phyloP scores from a whole-genome alignment of 768 basidiomycete species.

The Pleurotus tuber-regium region DNA sequence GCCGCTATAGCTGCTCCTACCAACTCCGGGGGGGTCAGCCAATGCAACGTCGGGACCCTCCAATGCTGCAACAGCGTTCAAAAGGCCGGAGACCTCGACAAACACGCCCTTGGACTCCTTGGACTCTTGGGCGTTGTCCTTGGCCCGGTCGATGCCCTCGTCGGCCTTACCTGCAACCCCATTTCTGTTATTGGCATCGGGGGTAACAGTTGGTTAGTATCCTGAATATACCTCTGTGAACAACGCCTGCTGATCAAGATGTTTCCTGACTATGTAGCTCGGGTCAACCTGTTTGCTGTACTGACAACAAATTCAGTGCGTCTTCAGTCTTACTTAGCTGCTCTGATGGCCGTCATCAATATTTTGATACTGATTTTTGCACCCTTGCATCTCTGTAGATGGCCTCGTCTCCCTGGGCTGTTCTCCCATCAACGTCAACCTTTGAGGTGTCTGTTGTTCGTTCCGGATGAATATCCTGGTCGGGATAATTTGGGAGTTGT shows the following conservation, averaged over 20 bases:
- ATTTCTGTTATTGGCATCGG: constrained; percentile 18
- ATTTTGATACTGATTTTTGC: background rate
- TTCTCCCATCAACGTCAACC: constrained; percentile 16
- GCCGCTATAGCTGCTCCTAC: too few relatives aligned
- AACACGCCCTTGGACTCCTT: too few relatives aligned
- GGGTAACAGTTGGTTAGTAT: constrained; percentile 13
- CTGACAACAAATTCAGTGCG: constrained; percentile 15
- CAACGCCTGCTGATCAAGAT: too few relatives aligned
- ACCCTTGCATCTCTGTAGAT: background rate
- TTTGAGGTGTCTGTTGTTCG: too few relatives aligned
- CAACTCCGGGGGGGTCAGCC: too few relatives aligned
- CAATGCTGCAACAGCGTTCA: too few relatives aligned
- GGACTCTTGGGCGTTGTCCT: constrained; percentile 14
- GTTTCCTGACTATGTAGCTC: too few relatives aligned
- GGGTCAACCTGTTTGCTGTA: constrained; percentile 22
- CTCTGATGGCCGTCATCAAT: background rate
- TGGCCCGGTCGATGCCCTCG: background rate
- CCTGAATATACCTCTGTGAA: too few relatives aligned
- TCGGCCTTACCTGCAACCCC: constrained; percentile 14
- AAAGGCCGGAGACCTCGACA: too few relatives aligned
- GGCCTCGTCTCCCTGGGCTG: constrained; percentile 19
- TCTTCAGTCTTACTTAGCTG: constrained; percentile 14
- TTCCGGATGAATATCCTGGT: too few relatives aligned
- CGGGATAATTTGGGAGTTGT: too few relatives aligned
- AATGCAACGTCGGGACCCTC: too few relatives aligned